A percentile compares a stretch with the other conserved stretches of the same genome.
phyloP scores from a whole-genome alignment of 148 eudicot species.

The Diospyros kaki region DNA sequence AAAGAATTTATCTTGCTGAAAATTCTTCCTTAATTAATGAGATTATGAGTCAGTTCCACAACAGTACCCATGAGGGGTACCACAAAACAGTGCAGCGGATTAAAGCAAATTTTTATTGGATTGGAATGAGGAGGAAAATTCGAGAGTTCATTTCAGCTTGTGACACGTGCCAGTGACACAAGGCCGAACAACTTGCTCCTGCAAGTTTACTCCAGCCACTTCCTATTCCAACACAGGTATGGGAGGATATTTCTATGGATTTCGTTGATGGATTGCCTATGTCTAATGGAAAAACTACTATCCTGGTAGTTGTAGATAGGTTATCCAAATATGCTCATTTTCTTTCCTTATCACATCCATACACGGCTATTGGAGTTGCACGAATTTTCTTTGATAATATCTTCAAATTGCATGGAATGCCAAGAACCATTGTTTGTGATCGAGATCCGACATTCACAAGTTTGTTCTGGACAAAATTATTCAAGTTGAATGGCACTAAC shows the following conservation, averaged over 20 bases:
- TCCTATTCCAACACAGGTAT: background rate
- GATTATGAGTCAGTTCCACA: background rate
- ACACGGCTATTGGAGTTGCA: background rate
- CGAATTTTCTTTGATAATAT: background rate
- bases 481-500: background rate
- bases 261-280: background rate
- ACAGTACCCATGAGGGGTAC: background rate
- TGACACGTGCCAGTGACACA: background rate
- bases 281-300: background rate
- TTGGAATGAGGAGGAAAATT: background rate
- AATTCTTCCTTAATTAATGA: background rate
- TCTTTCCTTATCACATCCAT: background rate
- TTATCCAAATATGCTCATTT: background rate
- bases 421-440: background rate
- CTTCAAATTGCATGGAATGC: background rate
- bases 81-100: background rate
- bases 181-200: background rate
- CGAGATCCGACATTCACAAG: background rate
- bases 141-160: background rate
- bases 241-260: slow-evolving; percentile 2
- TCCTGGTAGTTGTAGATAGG: background rate
- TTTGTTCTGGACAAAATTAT: background rate
- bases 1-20: background rate
- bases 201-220: background rate
- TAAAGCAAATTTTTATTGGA: background rate